Conservation (phyloP, 2,329 filamentous ascomycete species). For the Zymoseptoria pseudotritici region DNA sequence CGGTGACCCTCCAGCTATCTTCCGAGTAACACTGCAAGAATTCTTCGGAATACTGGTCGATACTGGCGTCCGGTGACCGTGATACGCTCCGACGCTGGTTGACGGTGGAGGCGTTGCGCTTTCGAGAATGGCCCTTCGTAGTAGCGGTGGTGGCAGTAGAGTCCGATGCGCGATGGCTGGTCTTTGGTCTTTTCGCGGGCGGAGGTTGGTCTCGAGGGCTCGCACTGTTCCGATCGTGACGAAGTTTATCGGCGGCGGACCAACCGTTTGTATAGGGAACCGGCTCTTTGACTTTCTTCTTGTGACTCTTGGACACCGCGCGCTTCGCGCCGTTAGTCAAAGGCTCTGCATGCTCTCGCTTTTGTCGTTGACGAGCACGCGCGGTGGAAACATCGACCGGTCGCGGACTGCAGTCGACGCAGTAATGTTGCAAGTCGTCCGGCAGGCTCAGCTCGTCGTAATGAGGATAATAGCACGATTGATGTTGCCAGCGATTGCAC, state of each 20-base stretch:
- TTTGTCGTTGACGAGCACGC: conserved; percentile 38
- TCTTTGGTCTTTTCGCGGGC: conserved; percentile 71
- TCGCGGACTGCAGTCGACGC: conserved; percentile 79
- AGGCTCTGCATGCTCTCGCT: conserved; percentile 49
- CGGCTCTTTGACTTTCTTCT: conserved; percentile 74
- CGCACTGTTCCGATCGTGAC: conserved; percentile 48
- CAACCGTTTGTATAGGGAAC: conserved; percentile 57
- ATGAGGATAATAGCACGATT: conserved; percentile 88
- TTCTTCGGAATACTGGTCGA: conserved; percentile 40
- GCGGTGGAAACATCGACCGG: conserved; percentile 66
- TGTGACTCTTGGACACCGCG: conserved; percentile 70
- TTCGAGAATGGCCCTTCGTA: conserved; percentile 52
- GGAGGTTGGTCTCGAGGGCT: conserved; percentile 48
- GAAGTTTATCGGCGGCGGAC: conserved; percentile 47
- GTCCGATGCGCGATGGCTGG: conserved; percentile 68
- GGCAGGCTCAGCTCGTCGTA: conserved; percentile 53
- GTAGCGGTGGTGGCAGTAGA: conserved; percentile 62
- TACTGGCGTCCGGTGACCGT: conserved; percentile 51
- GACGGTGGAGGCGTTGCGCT: conserved; percentile 52
- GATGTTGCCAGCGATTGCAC: conserved; percentile 98
- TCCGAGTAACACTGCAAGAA: conserved; percentile 59
- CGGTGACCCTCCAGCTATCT: conserved; percentile 45
- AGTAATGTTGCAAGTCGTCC: conserved; percentile 63
- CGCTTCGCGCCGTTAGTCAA: conserved; percentile 54
- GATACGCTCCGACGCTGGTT: conserved; percentile 65